phyloP scores from a whole-genome alignment of 2,329 filamentous ascomycete genomes.

The Pezicula neosporulosa region DNA sequence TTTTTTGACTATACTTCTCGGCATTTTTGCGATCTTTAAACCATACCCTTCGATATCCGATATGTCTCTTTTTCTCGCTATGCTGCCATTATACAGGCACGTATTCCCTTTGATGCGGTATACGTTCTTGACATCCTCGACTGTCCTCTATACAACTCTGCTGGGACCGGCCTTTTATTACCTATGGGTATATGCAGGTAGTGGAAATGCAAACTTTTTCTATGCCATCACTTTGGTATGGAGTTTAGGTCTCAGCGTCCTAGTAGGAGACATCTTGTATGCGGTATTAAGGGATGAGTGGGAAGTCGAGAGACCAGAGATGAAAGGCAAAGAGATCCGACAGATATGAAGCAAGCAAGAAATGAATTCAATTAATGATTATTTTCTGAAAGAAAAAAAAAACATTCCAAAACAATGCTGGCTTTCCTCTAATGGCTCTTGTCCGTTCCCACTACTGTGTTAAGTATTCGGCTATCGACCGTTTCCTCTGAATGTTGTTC shows the following conservation, averaged over 20 bases:
- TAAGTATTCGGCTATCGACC: too few relatives aligned
- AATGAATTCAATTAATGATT: neutral
- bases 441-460: too few relatives aligned
- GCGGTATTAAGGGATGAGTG: slow-evolving; percentile 88
- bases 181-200: slow-evolving; percentile 96
- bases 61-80: slow-evolving; percentile 77
- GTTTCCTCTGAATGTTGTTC: too few relatives aligned
- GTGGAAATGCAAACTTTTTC: slow-evolving; percentile 98
- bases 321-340: slow-evolving; percentile 76
- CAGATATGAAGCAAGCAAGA: slow-evolving; percentile 23
- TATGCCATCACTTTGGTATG: slow-evolving; percentile 99
- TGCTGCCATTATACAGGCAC: slow-evolving; percentile 85
- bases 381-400: neutral
- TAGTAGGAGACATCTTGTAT: slow-evolving; percentile 86
- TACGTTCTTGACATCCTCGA: slow-evolving; percentile 79
- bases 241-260: slow-evolving; percentile 83
- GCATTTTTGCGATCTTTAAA: slow-evolving; percentile 93
- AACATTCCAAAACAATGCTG: neutral
- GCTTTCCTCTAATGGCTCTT: too few relatives aligned
- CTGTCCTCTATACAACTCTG: slow-evolving; percentile 81
- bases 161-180: slow-evolving; percentile 95
- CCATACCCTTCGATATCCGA: slow-evolving; percentile 94
- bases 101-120: slow-evolving; percentile 92
- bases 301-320: slow-evolving; percentile 87
- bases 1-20: slow-evolving; percentile 78